Conservation (phyloP, 345 rosid species). For the Populus deltoides region DNA sequence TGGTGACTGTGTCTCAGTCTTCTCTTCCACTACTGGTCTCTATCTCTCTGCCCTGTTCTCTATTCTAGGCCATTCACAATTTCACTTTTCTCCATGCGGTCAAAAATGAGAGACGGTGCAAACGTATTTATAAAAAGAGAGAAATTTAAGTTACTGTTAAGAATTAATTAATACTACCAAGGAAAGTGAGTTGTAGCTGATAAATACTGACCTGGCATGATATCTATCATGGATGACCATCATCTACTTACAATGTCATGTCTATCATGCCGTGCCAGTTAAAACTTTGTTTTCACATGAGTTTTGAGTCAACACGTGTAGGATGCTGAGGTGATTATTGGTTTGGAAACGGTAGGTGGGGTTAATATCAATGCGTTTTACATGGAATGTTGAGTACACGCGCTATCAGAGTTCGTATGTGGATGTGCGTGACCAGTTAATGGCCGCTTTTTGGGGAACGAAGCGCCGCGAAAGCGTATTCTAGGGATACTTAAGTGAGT, state of each 20-base stretch:
- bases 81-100: slow-evolving; percentile 35
- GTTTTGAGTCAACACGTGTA: not conserved
- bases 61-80: slow-evolving; percentile 24
- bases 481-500: not conserved
- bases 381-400: not conserved
- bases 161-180: not conserved
- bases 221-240: slow-evolving; percentile 5
- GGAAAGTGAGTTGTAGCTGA: not conserved
- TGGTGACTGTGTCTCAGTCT: not conserved
- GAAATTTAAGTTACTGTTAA: not conserved
- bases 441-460: not conserved
- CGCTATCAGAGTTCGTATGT: not conserved
- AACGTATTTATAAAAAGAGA: not conserved
- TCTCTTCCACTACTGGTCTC: slow-evolving; percentile 8
- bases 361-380: not conserved
- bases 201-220: not conserved
- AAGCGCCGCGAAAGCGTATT: slow-evolving; percentile 10
- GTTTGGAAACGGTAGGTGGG: not conserved
- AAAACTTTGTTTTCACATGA: not conserved
- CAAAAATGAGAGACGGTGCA: slow-evolving; percentile 11
- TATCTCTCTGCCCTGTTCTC: slow-evolving; percentile 10
- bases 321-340: not conserved
- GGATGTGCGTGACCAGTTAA: too few relatives aligned
- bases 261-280: not conserved
- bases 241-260: slow-evolving; percentile 8